Percentiles rank a stretch among this genome's conserved stretches.
Conservation (phyloP, 2,329 filamentous ascomycete species). For the Claviceps sp. region DNA sequence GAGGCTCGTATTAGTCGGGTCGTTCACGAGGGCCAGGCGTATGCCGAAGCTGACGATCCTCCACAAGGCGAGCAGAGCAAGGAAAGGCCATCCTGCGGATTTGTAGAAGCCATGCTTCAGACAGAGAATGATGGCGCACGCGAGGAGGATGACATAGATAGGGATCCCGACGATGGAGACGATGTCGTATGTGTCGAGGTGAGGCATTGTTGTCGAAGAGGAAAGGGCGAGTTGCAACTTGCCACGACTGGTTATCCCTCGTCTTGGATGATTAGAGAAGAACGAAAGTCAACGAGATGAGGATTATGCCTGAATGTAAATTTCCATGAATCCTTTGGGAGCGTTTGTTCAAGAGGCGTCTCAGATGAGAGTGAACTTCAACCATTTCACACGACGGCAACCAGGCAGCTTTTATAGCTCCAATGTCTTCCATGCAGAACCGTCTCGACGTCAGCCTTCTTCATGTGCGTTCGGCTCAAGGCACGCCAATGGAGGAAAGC, state of each 20-base stretch:
- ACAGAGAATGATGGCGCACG: slow-evolving; percentile 25
- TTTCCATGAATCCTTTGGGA: neutral
- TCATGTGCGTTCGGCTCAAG: neutral
- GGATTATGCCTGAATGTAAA: neutral
- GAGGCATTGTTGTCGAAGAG: slow-evolving; percentile 6
- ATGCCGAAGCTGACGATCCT: slow-evolving; percentile 45
- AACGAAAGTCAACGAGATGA: neutral
- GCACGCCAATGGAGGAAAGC: neutral
- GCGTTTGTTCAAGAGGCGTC: neutral
- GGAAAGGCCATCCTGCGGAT: slow-evolving; percentile 9
- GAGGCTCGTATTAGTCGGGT: slow-evolving; percentile 30
- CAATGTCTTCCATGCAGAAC: neutral
- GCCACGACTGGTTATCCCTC: neutral
- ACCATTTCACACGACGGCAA: neutral
- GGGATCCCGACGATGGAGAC: slow-evolving; percentile 20
- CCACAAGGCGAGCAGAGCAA: slow-evolving; percentile 42
- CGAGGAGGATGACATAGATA: slow-evolving; percentile 17
- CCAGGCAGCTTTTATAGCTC: neutral
- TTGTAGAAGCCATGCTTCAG: slow-evolving; percentile 20
- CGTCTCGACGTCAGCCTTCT: neutral
- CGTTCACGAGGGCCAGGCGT: slow-evolving; percentile 27
- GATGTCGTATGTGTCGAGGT: slow-evolving; percentile 16
- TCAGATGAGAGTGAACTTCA: neutral
- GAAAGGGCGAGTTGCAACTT: neutral
- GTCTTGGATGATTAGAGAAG: neutral